Percentiles rank a stretch among this genome's conserved stretches.
Evolutionary conservation across 2,329 filamentous ascomycete species (phyloP).

Genomic region (Neopestalotiopsis sp.): DNA sequence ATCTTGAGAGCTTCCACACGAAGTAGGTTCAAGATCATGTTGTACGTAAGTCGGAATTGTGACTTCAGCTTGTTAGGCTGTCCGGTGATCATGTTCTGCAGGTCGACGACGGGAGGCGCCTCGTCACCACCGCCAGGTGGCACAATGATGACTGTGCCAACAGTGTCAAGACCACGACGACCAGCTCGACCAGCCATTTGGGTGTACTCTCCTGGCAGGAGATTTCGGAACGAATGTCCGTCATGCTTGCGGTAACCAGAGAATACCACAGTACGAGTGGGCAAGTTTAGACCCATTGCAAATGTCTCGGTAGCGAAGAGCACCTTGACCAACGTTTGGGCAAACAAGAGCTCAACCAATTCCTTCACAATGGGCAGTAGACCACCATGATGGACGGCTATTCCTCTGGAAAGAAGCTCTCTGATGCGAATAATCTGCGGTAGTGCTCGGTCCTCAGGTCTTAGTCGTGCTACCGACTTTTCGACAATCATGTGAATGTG

Average conservation of each 20-base stretch:
- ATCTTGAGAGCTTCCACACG: constrained; percentile 97
- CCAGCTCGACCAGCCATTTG: constrained; percentile 98
- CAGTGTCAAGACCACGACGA: constrained; percentile 87
- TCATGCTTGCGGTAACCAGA: constrained; percentile 97
- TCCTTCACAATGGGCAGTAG: constrained; percentile 97
- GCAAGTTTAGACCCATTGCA: constrained; percentile 96
- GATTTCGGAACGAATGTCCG: constrained; percentile 86
- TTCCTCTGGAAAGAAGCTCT: constrained; percentile 84
- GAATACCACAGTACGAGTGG: constrained; percentile 95
- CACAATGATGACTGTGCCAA: constrained; percentile 94
- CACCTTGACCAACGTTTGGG: constrained; percentile 93
- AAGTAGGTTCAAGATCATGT: constrained; percentile 97
- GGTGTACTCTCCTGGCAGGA: constrained; percentile 94
- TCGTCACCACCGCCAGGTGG: constrained; percentile 80
- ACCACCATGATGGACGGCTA: constrained; percentile 95
- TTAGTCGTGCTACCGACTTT: constrained; percentile 88
- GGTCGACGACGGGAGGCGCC: constrained; percentile 81
- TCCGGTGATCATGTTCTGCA: constrained; percentile 94
- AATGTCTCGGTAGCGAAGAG: constrained; percentile 98
- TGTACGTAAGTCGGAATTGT: constrained; percentile 97
- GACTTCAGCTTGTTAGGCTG: constrained; percentile 94
- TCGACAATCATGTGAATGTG: constrained; percentile 97
- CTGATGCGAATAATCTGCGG: constrained; percentile 90
- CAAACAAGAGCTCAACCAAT: constrained; percentile 95
- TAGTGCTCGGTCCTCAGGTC: constrained; percentile 86